Percentiles rank a stretch among this genome's conserved stretches.
These are phyloP conservation scores for Flaveria bidentis DNA, from an alignment of 129 eudicot genomes.

Conservation along the genomic window DNA sequence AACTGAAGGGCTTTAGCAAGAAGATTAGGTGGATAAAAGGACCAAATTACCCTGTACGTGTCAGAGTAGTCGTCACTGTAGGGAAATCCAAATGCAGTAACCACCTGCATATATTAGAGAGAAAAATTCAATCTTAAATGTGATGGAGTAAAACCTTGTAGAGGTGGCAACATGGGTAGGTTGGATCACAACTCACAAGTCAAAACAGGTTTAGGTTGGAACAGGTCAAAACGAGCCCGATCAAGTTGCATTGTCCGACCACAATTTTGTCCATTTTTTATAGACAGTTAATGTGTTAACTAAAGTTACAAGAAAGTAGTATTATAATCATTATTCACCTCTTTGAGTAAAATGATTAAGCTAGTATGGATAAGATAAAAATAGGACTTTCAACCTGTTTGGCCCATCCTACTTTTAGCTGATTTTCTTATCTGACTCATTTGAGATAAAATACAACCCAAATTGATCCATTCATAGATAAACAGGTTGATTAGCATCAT, in stretches of 20 bases:
- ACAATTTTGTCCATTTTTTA: not conserved
- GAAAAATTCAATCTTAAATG: conserved; percentile 4
- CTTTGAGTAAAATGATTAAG: not conserved
- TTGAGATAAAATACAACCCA: not conserved
- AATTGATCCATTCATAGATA: not conserved
- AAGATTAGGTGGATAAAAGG: conserved; percentile 78
- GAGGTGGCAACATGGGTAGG: not conserved
- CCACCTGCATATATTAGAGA: conserved; percentile 53
- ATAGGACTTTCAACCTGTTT: not conserved
- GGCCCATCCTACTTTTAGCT: not conserved
- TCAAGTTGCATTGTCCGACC: not conserved
- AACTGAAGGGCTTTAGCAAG: conserved; percentile 68
- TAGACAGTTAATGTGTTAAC: not conserved
- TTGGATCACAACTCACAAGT: not conserved
- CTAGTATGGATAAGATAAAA: not conserved
- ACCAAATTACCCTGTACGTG: conserved; percentile 62
- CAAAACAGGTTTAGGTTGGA: not conserved
- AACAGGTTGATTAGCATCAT: not conserved
- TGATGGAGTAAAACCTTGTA: conserved; percentile 13
- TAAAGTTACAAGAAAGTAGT: not conserved
- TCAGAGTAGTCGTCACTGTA: conserved; percentile 52
- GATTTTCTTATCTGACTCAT: not conserved
- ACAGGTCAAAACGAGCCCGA: not conserved
- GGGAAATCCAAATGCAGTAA: conserved; percentile 88
- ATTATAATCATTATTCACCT: not conserved